Percentiles rank a stretch among this genome's conserved stretches.
phyloP scores from a whole-genome alignment of 176 grass and related monocot genomes.

The Phyllostachys edulis region DNA sequence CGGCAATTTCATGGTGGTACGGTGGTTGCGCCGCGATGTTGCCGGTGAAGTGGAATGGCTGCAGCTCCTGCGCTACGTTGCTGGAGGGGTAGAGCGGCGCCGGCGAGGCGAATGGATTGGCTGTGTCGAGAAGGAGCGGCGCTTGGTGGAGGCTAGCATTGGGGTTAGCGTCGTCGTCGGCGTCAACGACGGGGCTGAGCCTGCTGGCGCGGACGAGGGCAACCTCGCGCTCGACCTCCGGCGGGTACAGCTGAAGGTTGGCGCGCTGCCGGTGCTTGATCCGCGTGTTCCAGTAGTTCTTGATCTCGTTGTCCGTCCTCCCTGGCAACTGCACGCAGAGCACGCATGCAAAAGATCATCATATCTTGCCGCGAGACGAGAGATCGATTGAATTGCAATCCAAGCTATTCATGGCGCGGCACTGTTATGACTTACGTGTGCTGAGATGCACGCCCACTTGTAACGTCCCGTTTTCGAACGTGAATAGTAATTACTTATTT shows the following conservation, averaged over 20 bases:
- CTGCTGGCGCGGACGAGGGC: not conserved
- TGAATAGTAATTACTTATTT: no score
- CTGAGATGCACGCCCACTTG: conserved; percentile 25
- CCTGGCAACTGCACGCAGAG: conserved; percentile 44
- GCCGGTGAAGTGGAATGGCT: not conserved
- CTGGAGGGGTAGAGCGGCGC: not conserved
- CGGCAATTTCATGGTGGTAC: not conserved
- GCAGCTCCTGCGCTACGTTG: not conserved
- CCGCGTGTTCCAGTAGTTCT: conserved; percentile 99
- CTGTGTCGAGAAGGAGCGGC: conserved; percentile 7
- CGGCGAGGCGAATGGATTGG: not conserved
- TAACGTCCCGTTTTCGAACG: no score
- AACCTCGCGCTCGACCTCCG: conserved; percentile 39
- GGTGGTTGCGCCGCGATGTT: not conserved
- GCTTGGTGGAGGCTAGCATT: not conserved
- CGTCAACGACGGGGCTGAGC: not conserved
- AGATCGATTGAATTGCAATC: no score
- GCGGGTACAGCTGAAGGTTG: conserved; percentile 40
- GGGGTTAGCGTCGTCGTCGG: conserved; percentile 5
- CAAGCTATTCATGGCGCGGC: no score
- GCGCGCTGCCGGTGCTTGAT: conserved; percentile 48
- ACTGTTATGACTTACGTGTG: conserved; percentile 30
- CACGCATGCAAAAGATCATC: no score
- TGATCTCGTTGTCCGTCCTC: conserved; percentile 93
- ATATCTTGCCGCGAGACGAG: no score